Percentiles rank a stretch among this genome's conserved stretches.
These are phyloP conservation scores for Tardiomyces blankii DNA, from an alignment of 1,139 yeast genomes.

Conservation along the genomic window DNA sequence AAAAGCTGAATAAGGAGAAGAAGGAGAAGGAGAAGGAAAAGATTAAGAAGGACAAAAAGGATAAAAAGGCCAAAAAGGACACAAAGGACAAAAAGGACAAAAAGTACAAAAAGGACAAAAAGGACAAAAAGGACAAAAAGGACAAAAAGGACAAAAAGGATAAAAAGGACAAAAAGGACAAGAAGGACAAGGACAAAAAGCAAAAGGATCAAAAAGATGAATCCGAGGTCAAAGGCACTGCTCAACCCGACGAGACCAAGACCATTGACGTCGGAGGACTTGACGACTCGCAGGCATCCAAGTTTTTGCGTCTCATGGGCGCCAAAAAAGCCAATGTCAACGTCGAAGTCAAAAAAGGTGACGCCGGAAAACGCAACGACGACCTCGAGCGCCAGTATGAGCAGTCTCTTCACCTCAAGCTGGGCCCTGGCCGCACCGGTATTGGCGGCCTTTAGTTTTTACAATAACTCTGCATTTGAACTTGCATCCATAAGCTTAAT, in stretches of 20 bases:
- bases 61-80: background rate
- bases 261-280: background rate
- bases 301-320: background rate
- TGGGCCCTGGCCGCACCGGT: background rate
- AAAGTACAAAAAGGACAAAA: slow-evolving; percentile 2
- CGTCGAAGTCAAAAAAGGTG: background rate
- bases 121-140: slow-evolving; percentile 1
- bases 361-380: background rate
- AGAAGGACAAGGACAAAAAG: background rate
- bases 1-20: background rate
- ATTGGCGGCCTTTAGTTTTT: background rate
- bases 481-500: too few species aligned
- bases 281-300: background rate
- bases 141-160: background rate
- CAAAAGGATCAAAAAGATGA: background rate
- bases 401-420: background rate
- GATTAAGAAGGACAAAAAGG: background rate
- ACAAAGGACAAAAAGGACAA: background rate
- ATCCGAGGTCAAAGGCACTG: background rate
- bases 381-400: background rate
- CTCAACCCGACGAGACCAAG: background rate
- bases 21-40: background rate
- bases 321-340: background rate
- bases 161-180: background rate
- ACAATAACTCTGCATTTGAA: background rate